phyloP scores from a whole-genome alignment of 176 grass and related monocot species.

The Oryza longistaminata region DNA sequence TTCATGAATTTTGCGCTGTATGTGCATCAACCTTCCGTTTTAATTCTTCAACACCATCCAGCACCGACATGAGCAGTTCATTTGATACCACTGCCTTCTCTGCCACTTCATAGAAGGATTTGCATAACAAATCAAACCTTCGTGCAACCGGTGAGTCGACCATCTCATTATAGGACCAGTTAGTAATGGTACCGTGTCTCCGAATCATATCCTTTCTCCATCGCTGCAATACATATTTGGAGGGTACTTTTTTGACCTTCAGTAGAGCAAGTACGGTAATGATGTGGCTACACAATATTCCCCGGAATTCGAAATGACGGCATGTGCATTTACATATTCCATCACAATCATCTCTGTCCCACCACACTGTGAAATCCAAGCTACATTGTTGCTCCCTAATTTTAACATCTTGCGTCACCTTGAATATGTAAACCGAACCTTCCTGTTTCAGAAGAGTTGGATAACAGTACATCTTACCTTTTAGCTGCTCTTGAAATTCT shows the following conservation, averaged over 20 bases:
- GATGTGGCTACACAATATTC: background rate
- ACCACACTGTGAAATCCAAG: background rate
- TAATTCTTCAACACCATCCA: background rate
- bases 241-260: slow-evolving; percentile 28
- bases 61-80: background rate
- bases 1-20: background rate
- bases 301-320: background rate
- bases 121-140: slow-evolving; percentile 15
- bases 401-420: background rate
- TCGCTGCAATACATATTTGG: slow-evolving; percentile 22
- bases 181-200: background rate
- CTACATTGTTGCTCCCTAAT: background rate
- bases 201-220: slow-evolving; percentile 29
- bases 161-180: background rate
- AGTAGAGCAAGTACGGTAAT: slow-evolving; percentile 26
- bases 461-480: background rate
- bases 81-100: background rate
- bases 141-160: background rate
- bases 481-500: slow-evolving; percentile 14
- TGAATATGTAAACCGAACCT: background rate
- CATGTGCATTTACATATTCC: background rate
- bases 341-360: background rate
- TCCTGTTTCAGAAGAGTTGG: background rate
- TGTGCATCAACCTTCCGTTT: background rate
- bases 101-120: slow-evolving; percentile 24